Percentiles rank a stretch among this genome's conserved stretches.
These are phyloP conservation scores for Clavaria fumosa DNA, from an alignment of 768 basidiomycete genomes.

Conservation along the genomic window DNA sequence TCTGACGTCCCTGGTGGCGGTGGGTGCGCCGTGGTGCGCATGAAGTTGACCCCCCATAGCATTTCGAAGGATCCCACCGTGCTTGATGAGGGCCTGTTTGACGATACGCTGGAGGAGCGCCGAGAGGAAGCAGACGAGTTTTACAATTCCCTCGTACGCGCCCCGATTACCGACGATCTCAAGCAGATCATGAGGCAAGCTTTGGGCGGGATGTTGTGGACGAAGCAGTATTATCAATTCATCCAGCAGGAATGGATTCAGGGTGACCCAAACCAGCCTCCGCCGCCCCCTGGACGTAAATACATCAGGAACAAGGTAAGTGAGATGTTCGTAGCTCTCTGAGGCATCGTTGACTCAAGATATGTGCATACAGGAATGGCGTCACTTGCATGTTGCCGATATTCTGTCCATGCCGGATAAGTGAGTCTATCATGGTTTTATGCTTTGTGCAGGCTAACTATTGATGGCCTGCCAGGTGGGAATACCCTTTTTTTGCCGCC, in stretches of 20 bases:
- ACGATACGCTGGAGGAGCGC: slow-evolving; percentile 78
- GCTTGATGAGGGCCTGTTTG: slow-evolving; percentile 80
- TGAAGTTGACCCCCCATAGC: slow-evolving; percentile 75
- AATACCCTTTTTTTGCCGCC: slow-evolving; percentile 98
- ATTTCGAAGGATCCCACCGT: slow-evolving; percentile 65
- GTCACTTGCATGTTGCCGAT: slow-evolving; percentile 88
- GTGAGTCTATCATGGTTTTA: slow-evolving; percentile 24
- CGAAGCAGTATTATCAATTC: slow-evolving; percentile 94
- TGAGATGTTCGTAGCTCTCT: slow-evolving; percentile 6
- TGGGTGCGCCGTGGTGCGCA: slow-evolving; percentile 86
- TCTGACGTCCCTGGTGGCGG: slow-evolving; percentile 75
- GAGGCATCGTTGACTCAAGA: neutral
- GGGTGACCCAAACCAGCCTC: slow-evolving; percentile 89
- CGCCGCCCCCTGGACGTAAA: slow-evolving; percentile 84
- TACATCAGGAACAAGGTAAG: slow-evolving; percentile 66
- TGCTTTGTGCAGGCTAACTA: too few species aligned
- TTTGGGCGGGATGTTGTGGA: slow-evolving; percentile 94
- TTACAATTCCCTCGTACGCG: slow-evolving; percentile 64
- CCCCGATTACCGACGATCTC: slow-evolving; percentile 82
- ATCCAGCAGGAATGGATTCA: slow-evolving; percentile 94
- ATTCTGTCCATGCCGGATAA: slow-evolving; percentile 99
- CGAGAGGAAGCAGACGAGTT: slow-evolving; percentile 94
- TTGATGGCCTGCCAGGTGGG: slow-evolving; percentile 45
- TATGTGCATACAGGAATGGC: slow-evolving; percentile 57
- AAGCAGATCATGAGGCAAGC: slow-evolving; percentile 96